Evolutionary conservation across 2,329 filamentous ascomycete genomes (phyloP), one percentile per base, ranked within the genome.

Genomic region (Ceratocystis albifundus): DNA sequence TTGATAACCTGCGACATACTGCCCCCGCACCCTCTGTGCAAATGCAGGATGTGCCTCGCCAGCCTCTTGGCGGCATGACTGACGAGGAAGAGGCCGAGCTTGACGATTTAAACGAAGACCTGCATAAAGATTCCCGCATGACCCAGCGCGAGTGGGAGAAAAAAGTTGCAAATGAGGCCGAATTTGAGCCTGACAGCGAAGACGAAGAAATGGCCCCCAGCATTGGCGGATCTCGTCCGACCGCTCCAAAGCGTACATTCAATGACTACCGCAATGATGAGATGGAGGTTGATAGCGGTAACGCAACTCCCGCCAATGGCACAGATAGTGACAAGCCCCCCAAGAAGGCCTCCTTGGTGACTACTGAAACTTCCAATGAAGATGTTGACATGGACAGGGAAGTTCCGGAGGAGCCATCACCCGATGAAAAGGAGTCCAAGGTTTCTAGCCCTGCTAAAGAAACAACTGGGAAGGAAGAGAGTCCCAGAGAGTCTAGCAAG

Each of bases 1-100:
- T 90, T 65, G 90, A 96, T 72, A 95, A 97, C 74, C 77, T 99
- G 64, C 83, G 89, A 69, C 93, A 93, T 74, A 88, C 96, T 32
- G 84, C 89, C 53, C 88, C 89, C 44, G 90, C 87, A 0, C 94
- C 94, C 1, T 96, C 91, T 22, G 90, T 96, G 22, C 91, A 96
- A 75, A 88, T 96, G 84, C 88, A 90, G 69, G 88, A 95, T 70
- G 80, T 87, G 4, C 85, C 85, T 2, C 81, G 84, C 20, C 81
- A 83, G 65, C 82, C 83, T 0, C 77, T 87, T 44, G 81, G 80
- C 41, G 82, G 83, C 36, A 84, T 85, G 76, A 82, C 84, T 0
- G 84, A 87, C 63, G 85, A 88, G 68, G 85, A 87, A 70, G 85
- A 87, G 59, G 84, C 82, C 10, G 83, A 85, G 70, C 75, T 86